Conservation (phyloP, 2,329 filamentous ascomycete genomes). For the Hymenoscyphus fructigenus region DNA sequence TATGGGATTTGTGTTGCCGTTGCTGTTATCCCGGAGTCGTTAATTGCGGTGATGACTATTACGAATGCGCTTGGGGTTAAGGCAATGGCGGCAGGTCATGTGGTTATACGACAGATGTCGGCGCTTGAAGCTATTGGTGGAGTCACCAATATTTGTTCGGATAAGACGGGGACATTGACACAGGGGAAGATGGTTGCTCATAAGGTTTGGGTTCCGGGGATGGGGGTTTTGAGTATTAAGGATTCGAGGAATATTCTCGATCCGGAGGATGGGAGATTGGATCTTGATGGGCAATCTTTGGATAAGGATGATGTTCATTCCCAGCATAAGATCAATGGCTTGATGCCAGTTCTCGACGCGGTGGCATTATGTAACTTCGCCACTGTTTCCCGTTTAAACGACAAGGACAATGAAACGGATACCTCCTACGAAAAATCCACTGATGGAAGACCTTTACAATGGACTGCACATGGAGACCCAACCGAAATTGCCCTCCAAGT, state of each 20-base stretch:
- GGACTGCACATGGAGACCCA: constrained; percentile 64
- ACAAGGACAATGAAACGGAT: constrained; percentile 18
- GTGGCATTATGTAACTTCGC: constrained; percentile 63
- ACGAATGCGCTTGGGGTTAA: constrained; percentile 68
- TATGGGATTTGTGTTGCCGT: constrained; percentile 62
- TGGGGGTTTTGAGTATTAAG: constrained; percentile 52
- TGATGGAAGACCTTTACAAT: constrained; percentile 32
- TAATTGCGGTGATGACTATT: constrained; percentile 69
- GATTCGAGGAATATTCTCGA: constrained; percentile 60
- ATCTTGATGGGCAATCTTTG: constrained; percentile 44
- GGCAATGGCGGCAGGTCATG: constrained; percentile 62
- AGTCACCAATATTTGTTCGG: constrained; percentile 40
- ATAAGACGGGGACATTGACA: constrained; percentile 68
- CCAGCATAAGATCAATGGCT: constrained; percentile 37
- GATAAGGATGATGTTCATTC: constrained; percentile 34
- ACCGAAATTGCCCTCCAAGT: constrained; percentile 75
- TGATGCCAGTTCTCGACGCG: constrained; percentile 42
- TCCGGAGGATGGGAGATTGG: constrained; percentile 55
- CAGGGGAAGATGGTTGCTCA: constrained; percentile 50
- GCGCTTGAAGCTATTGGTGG: constrained; percentile 67
- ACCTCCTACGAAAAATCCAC: neutral
- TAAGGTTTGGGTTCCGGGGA: constrained; percentile 59
- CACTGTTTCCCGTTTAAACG: constrained; percentile 36
- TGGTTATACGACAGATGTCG: constrained; percentile 64
- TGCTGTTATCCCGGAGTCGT: constrained; percentile 65